Conservation (phyloP, 2,329 filamentous ascomycete genomes). For the Leptographium wingfieldii region DNA sequence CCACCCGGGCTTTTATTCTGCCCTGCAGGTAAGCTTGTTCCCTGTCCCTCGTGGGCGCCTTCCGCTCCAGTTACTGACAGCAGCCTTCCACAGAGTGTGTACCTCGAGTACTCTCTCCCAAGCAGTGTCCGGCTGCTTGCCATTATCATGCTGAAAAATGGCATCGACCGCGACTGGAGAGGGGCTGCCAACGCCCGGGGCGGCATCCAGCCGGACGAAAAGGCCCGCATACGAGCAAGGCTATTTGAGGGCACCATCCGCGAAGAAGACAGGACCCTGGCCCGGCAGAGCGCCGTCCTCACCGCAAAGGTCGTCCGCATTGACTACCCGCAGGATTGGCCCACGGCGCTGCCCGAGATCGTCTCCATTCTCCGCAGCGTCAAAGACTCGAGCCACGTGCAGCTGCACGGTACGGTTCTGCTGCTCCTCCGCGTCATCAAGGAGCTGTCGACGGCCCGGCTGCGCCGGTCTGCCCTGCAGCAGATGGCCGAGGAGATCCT, state of each 20-base stretch:
- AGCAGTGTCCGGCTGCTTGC: constrained; percentile 74
- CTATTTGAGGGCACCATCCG: constrained; percentile 65
- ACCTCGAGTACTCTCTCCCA: constrained; percentile 66
- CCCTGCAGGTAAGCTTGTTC: constrained; percentile 45
- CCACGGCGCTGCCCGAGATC: constrained; percentile 45
- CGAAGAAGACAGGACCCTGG: constrained; percentile 63
- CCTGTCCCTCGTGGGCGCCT: background rate
- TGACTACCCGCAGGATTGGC: constrained; percentile 84
- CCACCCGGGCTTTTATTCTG: constrained; percentile 51
- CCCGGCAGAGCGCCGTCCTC: constrained; percentile 78
- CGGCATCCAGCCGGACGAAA: constrained; percentile 62
- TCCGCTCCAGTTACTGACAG: background rate
- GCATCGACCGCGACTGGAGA: constrained; percentile 90
- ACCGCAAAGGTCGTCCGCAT: constrained; percentile 78
- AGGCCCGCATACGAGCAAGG: constrained; percentile 59
- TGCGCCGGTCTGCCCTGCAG: constrained; percentile 63
- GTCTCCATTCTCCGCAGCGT: constrained; percentile 51
- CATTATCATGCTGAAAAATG: constrained; percentile 91
- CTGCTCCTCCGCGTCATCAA: constrained; percentile 81
- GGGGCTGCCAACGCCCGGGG: constrained; percentile 42
- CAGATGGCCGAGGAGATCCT: constrained; percentile 72
- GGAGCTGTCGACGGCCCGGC: constrained; percentile 69
- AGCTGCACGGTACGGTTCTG: constrained; percentile 59
- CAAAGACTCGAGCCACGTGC: constrained; percentile 44
- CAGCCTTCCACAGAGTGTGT: constrained; percentile 47